Base-by-base conservation (phyloP, 768 basidiomycete species). In the Lentinula sp. region DNA sequence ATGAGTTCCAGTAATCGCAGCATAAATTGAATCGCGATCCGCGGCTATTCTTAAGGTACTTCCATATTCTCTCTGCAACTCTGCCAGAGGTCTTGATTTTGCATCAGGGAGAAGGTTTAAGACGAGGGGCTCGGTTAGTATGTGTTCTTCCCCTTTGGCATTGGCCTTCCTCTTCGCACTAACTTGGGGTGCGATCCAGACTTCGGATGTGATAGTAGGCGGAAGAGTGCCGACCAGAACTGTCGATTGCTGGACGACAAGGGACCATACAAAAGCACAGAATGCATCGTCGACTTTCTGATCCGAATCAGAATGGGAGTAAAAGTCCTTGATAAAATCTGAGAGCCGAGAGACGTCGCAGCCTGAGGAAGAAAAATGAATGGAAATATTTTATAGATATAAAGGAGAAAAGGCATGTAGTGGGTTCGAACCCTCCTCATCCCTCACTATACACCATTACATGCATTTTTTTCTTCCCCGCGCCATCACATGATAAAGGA, bases 1-100 rank as follows among this genome's bases (percentile, higher is more conserved):
- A 73, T 95, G 93, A 12, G 89, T 90, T 4, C 93, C 94, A 15
- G 91, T 94, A 46, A 95, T 82, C 5, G 91, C 90, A 42, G 81
- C 79, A 71, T 91, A 91, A 18, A 83, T 86, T 5, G 86, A 84
- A 65, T 90, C 85, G 9, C 86, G 81, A 63, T 91, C 86, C 1
- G 89, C 84, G 5, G 90, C 88, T 61, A 95, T 82, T 63, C 93
- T 80, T 42, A 95, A 72, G 1, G 75, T 73, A 57, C 84, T 79
- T 6, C 89, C 89, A 69, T 88, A 82, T 63, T 83, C 71, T 50
- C 72, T 64, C 48, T 78, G 76, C 61, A 93, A 74, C 37, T 85
- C 80, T 10, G 84, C 79, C 54, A 94, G 68, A 13, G 84, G 72
- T 58, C 74, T 77, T n/a, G 73, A 70, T 53, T 77, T 79, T 8